These are phyloP conservation scores for Coemansia sp. DNA, from an alignment of 192 early-diverging fungal species.

Conservation along the genomic window DNA sequence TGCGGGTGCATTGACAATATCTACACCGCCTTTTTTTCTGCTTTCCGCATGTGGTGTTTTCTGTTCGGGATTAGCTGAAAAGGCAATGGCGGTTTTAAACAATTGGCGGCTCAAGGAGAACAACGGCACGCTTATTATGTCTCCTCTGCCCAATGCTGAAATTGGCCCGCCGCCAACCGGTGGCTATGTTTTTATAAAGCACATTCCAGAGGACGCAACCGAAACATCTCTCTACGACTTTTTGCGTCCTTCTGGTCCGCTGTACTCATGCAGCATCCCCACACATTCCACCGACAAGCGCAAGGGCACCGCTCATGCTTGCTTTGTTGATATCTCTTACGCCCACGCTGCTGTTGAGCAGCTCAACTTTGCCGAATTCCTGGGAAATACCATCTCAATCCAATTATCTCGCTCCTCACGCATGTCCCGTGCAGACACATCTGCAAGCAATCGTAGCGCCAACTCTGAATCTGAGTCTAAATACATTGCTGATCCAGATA, in stretches of 20 bases:
- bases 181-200: constrained; percentile 44
- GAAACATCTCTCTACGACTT: constrained; percentile 43
- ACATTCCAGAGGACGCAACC: constrained; percentile 48
- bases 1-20: background rate
- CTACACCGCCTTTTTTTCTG: constrained; percentile 8
- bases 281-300: constrained; percentile 15
- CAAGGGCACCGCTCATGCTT: constrained; percentile 38
- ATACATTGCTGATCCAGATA: background rate
- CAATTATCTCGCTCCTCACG: constrained; percentile 26
- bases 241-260: constrained; percentile 45
- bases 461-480: background rate
- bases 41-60: background rate
- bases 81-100: constrained; percentile 49
- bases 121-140: constrained; percentile 41
- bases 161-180: constrained; percentile 33
- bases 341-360: constrained; percentile 44
- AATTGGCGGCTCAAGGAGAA: constrained; percentile 25
- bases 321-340: constrained; percentile 36
- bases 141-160: constrained; percentile 32
- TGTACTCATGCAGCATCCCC: constrained; percentile 50
- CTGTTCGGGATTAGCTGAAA: constrained; percentile 41
- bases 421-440: constrained; percentile 16
- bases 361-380: constrained; percentile 49
- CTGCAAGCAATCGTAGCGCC: constrained; percentile 9
- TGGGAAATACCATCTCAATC: constrained; percentile 38